Conservation (phyloP, 768 basidiomycete species). For the Gloeopeniophorella convolvens region DNA sequence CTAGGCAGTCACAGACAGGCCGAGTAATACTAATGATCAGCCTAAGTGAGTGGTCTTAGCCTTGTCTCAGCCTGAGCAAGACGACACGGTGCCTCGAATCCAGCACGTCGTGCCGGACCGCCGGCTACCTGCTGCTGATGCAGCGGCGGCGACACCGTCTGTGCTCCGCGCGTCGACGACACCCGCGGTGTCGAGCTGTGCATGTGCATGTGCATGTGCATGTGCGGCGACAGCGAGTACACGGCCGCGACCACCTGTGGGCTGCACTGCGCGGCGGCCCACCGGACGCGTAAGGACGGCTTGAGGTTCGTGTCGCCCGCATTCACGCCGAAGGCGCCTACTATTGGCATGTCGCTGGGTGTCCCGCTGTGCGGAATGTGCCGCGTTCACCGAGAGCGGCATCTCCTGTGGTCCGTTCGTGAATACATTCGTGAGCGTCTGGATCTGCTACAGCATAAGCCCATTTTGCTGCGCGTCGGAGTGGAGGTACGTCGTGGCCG, state of each 20-base stretch:
- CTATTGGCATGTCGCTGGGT: slow-evolving; percentile 33
- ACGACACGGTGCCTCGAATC: background rate
- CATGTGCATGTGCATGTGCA: slow-evolving; percentile 28
- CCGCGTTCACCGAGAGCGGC: slow-evolving; percentile 22
- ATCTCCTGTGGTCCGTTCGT: slow-evolving; percentile 27
- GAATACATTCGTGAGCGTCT: slow-evolving; percentile 51
- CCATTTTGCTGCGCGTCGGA: slow-evolving; percentile 32
- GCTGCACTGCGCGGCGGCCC: slow-evolving; percentile 27
- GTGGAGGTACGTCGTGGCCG: slow-evolving; percentile 30
- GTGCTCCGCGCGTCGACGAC: slow-evolving; percentile 27
- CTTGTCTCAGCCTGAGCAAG: too few species aligned
- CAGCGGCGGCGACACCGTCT: slow-evolving; percentile 30
- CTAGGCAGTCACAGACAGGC: too few species aligned
- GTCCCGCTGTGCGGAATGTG: slow-evolving; percentile 33
- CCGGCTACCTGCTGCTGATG: slow-evolving; percentile 30
- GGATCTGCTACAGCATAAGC: slow-evolving; percentile 52
- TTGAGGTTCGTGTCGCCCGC: slow-evolving; percentile 42
- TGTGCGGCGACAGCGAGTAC: slow-evolving; percentile 26
- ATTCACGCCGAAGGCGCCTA: slow-evolving; percentile 26
- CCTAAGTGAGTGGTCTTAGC: too few species aligned
- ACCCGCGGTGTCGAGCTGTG: slow-evolving; percentile 25
- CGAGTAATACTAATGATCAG: too few species aligned
- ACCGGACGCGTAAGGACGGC: slow-evolving; percentile 33
- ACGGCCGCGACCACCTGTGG: slow-evolving; percentile 25
- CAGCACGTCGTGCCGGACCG: slow-evolving; percentile 20